Conservation (phyloP, 495 filamentous ascomycete species). For the Bathelium albidoporum region DNA sequence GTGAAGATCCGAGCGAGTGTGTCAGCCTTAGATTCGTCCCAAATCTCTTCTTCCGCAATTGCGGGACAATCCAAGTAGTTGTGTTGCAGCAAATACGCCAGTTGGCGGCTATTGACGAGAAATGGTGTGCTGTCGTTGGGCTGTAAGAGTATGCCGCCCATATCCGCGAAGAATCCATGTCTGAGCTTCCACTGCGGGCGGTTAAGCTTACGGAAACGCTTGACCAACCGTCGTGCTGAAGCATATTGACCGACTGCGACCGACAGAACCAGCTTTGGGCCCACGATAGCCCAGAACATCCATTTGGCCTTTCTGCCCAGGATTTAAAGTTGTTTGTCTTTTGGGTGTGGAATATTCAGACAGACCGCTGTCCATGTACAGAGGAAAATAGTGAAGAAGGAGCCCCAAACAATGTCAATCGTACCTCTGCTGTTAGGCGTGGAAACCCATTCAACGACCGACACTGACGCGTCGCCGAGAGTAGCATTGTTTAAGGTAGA, state of each 20-base stretch:
- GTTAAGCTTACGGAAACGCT: constrained; percentile 11
- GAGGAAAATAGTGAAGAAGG: constrained; percentile 18
- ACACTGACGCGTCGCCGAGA: too few relatives aligned
- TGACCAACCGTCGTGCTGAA: neutral
- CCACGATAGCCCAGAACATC: constrained; percentile 14
- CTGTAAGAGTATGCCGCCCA: constrained; percentile 21
- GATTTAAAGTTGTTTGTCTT: neutral
- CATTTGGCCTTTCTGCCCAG: constrained; percentile 12
- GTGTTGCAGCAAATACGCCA: neutral
- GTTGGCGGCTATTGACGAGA: neutral
- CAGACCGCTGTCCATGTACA: constrained; percentile 23
- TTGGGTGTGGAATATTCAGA: constrained; percentile 13
- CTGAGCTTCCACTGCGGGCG: neutral
- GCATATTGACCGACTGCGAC: constrained; percentile 10
- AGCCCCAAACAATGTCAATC: constrained; percentile 20
- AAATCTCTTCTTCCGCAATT: constrained; percentile 1
- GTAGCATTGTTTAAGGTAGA: too few relatives aligned
- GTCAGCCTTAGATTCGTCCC: constrained; percentile 6
- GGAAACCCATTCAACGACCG: too few relatives aligned
- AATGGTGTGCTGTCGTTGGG: neutral
- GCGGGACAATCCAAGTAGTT: neutral
- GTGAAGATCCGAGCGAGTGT: constrained; percentile 18
- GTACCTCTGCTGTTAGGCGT: constrained; percentile 16
- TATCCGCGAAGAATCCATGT: constrained; percentile 18
- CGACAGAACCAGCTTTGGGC: constrained; percentile 20